Evolutionary conservation across 345 rosid genomes (phyloP).

Genomic region (Euphorbia lathyris): DNA sequence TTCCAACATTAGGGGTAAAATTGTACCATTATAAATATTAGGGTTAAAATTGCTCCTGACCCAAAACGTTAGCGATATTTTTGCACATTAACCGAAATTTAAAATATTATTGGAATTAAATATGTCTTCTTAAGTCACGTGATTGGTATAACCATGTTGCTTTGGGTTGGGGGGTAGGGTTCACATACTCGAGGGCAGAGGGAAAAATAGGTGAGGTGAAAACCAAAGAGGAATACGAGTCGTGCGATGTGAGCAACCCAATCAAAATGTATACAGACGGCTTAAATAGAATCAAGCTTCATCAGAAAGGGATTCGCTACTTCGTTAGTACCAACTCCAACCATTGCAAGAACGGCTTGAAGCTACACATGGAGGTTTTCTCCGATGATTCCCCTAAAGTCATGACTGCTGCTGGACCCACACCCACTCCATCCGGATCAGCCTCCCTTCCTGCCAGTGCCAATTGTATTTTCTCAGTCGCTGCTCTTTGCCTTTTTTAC

Average conservation of each 20-base stretch:
- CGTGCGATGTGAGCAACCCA: conserved; percentile 48
- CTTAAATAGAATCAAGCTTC: conserved; percentile 32
- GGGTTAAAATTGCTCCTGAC: too few relatives aligned
- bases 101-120: too few relatives aligned
- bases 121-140: background rate
- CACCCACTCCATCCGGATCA: conserved; percentile 10
- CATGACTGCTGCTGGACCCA: conserved; percentile 25
- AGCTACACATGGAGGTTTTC: conserved; percentile 43
- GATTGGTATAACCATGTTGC: background rate
- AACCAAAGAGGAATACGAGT: conserved; percentile 46
- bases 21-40: too few relatives aligned
- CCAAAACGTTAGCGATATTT: too few relatives aligned
- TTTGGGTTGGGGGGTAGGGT: conserved; percentile 30
- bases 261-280: conserved; percentile 49
- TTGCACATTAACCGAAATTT: too few relatives aligned
- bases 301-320: conserved; percentile 43
- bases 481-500: background rate
- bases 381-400: background rate
- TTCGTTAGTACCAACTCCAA: conserved; percentile 39
- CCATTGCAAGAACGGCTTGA: conserved; percentile 53
- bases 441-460: background rate
- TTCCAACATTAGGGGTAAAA: too few relatives aligned
- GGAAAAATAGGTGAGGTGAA: conserved; percentile 47
- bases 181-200: conserved; percentile 44
- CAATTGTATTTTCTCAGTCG: background rate